Evolutionary conservation across 1,284 basidiomycete species (phyloP), one percentile per base, ranked within the genome.

Genomic region (Sporisorium graminicola): DNA sequence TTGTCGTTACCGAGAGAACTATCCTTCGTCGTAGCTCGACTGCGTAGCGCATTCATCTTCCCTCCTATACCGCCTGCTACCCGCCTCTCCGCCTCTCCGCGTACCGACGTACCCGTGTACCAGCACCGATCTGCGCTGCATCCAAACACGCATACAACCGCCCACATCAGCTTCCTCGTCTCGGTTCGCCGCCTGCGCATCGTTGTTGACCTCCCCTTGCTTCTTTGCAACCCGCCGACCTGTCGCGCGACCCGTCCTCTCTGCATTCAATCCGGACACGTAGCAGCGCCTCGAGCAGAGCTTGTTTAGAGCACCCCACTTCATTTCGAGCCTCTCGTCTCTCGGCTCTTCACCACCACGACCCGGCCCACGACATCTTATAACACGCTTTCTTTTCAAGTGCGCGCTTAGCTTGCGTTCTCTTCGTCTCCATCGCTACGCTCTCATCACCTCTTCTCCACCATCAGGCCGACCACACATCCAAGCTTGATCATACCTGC

Each of bases 1-100:
- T 20, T 43, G 40, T 22, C 57, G 33, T 60, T 51, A 29, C 49
- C 68, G 62, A 71, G 29, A 61, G 55, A 65, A 58, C 44, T 43
- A 8, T 43, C 22, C n/a, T 12, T 53, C 20, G 29, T 16, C 44
- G 55, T 33, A 33, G 24, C 51, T 44, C 29, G 31, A n/a, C 33
- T 57, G 43, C 40, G 37, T 47, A 31, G 37, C 55, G 50, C 62
- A 58, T 56, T 27, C 53, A 44, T 44, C 42, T 13, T 43, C 40
- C n/a, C 26, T 16, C 51, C 37, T 13, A 40, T 40, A 33, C 53
- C 59, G 51, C 13, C 37, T 18, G n/a, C n/a, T 13, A 16, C 16
- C 16, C 16, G 4, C 9, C 37, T 40, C 14, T 10, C 29, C 29
- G 29, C 29, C 29, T 31, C 5, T 10, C 29, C 29, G 29, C 29